Percentiles rank a stretch among this genome's conserved stretches.
These are phyloP conservation scores for Acarospora socialis DNA, from an alignment of 2,329 filamentous ascomycete species.

Conservation along the genomic window DNA sequence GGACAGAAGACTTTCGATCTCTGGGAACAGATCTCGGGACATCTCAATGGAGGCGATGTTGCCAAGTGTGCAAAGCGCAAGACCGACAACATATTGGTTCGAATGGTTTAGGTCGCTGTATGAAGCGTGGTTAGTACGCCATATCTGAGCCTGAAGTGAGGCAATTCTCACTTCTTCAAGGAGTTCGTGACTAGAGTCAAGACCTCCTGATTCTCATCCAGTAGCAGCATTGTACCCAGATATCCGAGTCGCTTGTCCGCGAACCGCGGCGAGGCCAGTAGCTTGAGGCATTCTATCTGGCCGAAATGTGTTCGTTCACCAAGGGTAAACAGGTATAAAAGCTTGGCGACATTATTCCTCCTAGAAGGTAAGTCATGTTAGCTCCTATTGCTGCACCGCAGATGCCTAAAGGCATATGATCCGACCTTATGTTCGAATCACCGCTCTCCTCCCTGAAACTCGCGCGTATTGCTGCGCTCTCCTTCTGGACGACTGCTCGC, in stretches of 20 bases:
- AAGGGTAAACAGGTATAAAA: constrained; percentile 94
- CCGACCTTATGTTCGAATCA: constrained; percentile 78
- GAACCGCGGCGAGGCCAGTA: constrained; percentile 90
- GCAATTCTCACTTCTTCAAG: constrained; percentile 66
- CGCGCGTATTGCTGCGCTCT: constrained; percentile 92
- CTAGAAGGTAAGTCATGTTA: constrained; percentile 34
- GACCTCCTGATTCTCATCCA: constrained; percentile 98
- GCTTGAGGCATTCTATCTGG: constrained; percentile 97
- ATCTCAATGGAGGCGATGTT: constrained; percentile 98
- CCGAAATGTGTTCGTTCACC: constrained; percentile 97
- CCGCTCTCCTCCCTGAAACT: constrained; percentile 96
- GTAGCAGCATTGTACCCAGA: constrained; percentile 82
- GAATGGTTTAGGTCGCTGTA: constrained; percentile 83
- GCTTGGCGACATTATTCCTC: constrained; percentile 96
- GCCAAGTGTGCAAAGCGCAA: constrained; percentile 87
- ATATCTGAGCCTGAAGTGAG: background rate
- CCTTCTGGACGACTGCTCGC: constrained; percentile 94
- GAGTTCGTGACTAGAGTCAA: constrained; percentile 95
- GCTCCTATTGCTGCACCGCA: constrained; percentile 1
- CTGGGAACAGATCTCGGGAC: constrained; percentile 91
- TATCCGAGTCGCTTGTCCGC: constrained; percentile 95
- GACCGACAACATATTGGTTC: constrained; percentile 95
- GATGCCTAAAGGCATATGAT: constrained; percentile 10
- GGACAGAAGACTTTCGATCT: constrained; percentile 82
- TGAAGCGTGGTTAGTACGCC: constrained; percentile 1